A percentile compares a stretch with the other conserved stretches of the same genome.
These are phyloP conservation scores for Colletotrichum sp. DNA, from an alignment of 2,329 filamentous ascomycete species.

Conservation along the genomic window DNA sequence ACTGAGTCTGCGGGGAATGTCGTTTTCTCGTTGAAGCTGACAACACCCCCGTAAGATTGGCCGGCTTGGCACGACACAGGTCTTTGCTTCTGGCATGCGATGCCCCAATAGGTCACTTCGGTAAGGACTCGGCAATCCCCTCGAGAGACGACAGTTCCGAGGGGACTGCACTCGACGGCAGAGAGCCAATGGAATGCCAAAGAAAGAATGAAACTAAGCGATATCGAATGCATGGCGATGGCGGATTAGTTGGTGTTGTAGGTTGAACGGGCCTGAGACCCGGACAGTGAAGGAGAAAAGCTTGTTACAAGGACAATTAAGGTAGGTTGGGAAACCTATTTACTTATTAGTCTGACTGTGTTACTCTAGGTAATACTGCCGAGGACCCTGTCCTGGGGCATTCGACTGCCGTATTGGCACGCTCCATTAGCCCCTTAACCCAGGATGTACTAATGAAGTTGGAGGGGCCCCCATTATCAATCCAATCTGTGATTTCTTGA, in stretches of 20 bases:
- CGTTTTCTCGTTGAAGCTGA: background rate
- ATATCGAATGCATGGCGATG: background rate
- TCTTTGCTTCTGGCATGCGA: background rate
- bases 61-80: background rate
- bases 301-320: background rate
- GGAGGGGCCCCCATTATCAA: background rate
- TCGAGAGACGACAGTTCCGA: background rate
- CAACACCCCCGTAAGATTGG: background rate
- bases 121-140: background rate
- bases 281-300: background rate
- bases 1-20: background rate
- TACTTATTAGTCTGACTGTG: background rate
- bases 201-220: background rate
- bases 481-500: rapidly evolving
- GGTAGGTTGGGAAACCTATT: background rate
- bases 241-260: background rate
- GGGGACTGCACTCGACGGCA: background rate
- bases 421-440: background rate
- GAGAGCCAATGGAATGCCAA: background rate
- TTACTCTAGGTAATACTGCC: background rate
- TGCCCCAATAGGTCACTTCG: background rate
- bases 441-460: background rate
- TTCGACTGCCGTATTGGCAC: background rate
- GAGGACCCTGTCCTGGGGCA: background rate
- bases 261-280: background rate